Conservation (phyloP, 108 stramenopile genomes). For the Pseudonitzschia delicatissima region DNA sequence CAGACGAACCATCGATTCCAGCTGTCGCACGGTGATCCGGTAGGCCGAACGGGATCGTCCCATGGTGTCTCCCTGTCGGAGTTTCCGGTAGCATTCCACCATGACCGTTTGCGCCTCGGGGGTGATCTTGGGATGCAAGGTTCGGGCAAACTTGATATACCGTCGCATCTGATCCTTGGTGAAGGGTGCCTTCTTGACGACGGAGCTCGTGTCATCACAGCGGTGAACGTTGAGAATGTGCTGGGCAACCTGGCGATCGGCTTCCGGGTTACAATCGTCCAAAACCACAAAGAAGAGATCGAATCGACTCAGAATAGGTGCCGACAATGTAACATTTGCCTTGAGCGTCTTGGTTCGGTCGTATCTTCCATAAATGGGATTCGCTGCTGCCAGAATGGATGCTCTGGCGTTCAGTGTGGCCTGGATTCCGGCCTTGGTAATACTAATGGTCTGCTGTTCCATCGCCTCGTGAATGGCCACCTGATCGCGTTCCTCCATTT, state of each 20-base stretch:
- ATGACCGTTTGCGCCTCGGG: constrained; percentile 75
- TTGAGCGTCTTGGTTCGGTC: constrained; percentile 95
- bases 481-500: constrained; percentile 97
- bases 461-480: constrained; percentile 98
- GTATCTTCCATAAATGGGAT: constrained; percentile 98
- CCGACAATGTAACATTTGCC: constrained; percentile 93
- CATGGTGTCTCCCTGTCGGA: constrained; percentile 93
- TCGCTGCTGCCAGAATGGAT: constrained; percentile 98
- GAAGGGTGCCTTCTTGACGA: constrained; percentile 78
- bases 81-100: constrained; percentile 96
- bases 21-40: constrained; percentile 98
- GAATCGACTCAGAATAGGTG: constrained; percentile 97
- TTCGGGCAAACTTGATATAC: constrained; percentile 95
- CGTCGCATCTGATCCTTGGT: constrained; percentile 85
- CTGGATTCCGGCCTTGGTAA: constrained; percentile 99
- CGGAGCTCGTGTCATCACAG: constrained; percentile 17
- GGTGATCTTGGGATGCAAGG: constrained; percentile 87
- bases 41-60: constrained; percentile 94
- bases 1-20: constrained; percentile 97
- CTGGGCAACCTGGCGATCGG: constrained; percentile 90
- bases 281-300: constrained; percentile 99
- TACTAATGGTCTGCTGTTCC: constrained; percentile 99
- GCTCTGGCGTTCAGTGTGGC: constrained; percentile 98
- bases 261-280: constrained; percentile 94
- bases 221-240: constrained; percentile 96